Base-by-base conservation (phyloP, 805 yeast genomes). In the Phaffomyces opuntiae region DNA sequence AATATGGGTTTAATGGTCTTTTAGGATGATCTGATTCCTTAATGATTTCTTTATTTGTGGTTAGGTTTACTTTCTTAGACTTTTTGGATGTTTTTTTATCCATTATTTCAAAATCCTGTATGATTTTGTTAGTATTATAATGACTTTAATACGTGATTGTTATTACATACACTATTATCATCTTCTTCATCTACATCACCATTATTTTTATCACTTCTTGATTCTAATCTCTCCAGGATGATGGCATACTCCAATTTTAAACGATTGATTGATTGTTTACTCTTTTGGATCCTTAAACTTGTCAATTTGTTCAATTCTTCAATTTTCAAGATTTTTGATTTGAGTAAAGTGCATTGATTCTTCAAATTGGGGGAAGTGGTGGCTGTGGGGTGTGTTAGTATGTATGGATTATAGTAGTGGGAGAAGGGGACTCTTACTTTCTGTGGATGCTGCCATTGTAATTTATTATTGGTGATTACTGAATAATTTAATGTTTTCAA, bases 1-100 rank as follows among this genome's bases (percentile, higher is more conserved):
- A 70, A 58, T 89, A 90, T 6, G 96, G 96, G 63, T 89, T 90
- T 4, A 93, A 83, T 7, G 96, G 96, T 56, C 95, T 73, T 55
- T 85, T 87, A 19, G 96, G 97, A 56, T 83, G 73, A 53, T 80
- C 81, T 9, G 96, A 96, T 62, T 89, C 95, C 55, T 89, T 77
- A 9, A 73, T 70, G 49, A 59, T 57, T 55, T 49, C 12, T 26
- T n/a, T n/a, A 17, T 49, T 26, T 26, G 61, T 62, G 5, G 24
- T 21, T 21, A 21, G 2, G 24, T 21, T 21, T 46, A 61, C 59
- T 33, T 58, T 56, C 38, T 66, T 59, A 2, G 12, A 29, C 27
- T 42, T 61, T 36, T 56, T 49, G 43, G 39, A 42, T 40, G 47
- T 50, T 55, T 41, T 51, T 44, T 46, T 46, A 25, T 50, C 53